Evolutionary conservation across 164 flowering plant genomes (phyloP), one percentile per base, ranked within the genome.

Genomic region (Tinospora cordifolia): DNA sequence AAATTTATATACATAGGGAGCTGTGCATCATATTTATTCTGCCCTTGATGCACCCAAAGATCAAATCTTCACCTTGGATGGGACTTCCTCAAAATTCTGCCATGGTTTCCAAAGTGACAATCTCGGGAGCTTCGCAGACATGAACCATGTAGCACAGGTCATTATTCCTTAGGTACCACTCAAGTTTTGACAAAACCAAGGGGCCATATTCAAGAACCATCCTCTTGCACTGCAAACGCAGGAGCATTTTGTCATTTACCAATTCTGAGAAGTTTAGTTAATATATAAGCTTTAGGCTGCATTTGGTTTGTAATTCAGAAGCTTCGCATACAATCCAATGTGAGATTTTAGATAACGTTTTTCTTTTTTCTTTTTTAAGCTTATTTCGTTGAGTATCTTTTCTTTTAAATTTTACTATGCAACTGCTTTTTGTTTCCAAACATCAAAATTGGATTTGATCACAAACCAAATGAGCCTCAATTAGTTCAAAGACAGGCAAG

Each of bases 201-300:
- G 77, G 77, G 24, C 71, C 77, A 46, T 75, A 75, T 24, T 75
- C 70, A 2, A 75, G 22, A 59, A 75, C 77, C 67, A 75, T 63
- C 39, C 68, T 75, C 71, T 75, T 66, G 74, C 77, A 75, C 77
- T 75, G 74, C 77, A 71, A 75, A 36, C 8, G 24, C 10, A 49
- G 19, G 54, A 47, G 54, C 36, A 30, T 30, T 30, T 30, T 30
- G 36, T 30, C 4, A 30, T 30, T 4, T 4, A 30, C 36, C 36
- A 30, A 4, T 30, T 30, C 4, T 30, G 36, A 30, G 36, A 30
- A 30, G 36, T 1, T 1, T 30, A 30, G 36, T 30, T 30, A 1
- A 30, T 30, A 30, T 30, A 30, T 30, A 1, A 1, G 3, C 36
- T 30, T 30, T 30, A 4, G 36, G 36, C 36, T 30, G 36, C 4